Evolutionary conservation across 179 eudicot species (phyloP).

Genomic region (Amaranthus tricolor): DNA sequence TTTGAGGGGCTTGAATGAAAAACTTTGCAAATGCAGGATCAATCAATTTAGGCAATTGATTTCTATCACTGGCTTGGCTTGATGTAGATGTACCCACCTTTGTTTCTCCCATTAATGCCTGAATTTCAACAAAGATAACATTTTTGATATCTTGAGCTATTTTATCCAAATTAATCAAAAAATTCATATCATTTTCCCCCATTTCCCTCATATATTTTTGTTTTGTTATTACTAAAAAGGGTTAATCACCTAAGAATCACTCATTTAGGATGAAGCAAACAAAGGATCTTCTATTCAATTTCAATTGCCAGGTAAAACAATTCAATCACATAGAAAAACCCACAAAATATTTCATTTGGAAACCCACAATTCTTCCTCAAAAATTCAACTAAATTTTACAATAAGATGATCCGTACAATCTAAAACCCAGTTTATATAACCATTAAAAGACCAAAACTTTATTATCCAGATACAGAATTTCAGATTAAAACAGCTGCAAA

Average conservation of each 20-base stretch:
- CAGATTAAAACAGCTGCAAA: not conserved
- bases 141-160: not conserved
- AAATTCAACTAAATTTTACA: not conserved
- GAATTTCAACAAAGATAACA: not conserved
- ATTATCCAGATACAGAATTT: not conserved
- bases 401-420: not conserved
- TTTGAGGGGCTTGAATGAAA: constrained; percentile 47
- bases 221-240: too few species aligned
- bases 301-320: not conserved
- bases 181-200: not conserved
- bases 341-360: not conserved
- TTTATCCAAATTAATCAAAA: not conserved
- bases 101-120: constrained; percentile 15
- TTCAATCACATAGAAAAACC: not conserved
- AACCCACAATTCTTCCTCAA: not conserved
- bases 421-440: not conserved
- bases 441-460: not conserved
- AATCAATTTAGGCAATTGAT: constrained; percentile 31
- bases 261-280: not conserved
- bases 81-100: constrained; percentile 11
- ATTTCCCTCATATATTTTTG: constrained; percentile 30
- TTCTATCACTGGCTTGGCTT: constrained; percentile 31
- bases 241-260: not conserved
- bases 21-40: constrained; percentile 50
- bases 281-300: not conserved